These are phyloP conservation scores for Fraxinus latifolia DNA, from an alignment of 305 asterid species.

Conservation along the genomic window DNA sequence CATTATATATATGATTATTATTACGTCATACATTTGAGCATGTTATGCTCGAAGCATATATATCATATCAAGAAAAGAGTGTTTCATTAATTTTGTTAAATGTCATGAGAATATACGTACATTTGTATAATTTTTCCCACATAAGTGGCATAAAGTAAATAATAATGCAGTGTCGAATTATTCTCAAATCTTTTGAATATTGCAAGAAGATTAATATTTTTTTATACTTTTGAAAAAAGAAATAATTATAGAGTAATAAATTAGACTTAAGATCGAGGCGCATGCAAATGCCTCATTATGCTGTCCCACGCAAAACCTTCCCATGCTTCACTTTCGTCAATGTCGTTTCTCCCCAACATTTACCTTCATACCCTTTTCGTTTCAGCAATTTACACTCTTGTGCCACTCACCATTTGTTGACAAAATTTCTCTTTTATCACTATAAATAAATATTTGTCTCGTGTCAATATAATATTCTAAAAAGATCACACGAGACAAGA, in stretches of 20 bases:
- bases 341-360: background rate
- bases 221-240: background rate
- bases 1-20: too few species aligned
- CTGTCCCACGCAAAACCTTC: constrained; percentile 10
- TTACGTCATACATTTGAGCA: too few species aligned
- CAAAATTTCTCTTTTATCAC: background rate
- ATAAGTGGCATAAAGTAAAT: too few species aligned
- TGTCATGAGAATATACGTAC: background rate
- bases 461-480: background rate
- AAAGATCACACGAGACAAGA: background rate
- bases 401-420: constrained; percentile 18
- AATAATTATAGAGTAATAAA: background rate
- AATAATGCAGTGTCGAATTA: too few species aligned
- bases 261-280: constrained; percentile 21
- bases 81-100: background rate
- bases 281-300: constrained; percentile 49
- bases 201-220: too few species aligned
- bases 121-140: too few species aligned
- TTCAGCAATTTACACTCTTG: constrained; percentile 26
- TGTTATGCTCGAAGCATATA: too few species aligned
- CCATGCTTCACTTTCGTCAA: background rate
- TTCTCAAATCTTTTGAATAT: background rate
- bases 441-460: background rate
- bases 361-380: constrained; percentile 9
- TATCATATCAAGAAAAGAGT: too few species aligned